Evolutionary conservation across 306 rosid genomes (phyloP), one percentile per base, ranked within the genome.

Genomic region (Quercus cerris): DNA sequence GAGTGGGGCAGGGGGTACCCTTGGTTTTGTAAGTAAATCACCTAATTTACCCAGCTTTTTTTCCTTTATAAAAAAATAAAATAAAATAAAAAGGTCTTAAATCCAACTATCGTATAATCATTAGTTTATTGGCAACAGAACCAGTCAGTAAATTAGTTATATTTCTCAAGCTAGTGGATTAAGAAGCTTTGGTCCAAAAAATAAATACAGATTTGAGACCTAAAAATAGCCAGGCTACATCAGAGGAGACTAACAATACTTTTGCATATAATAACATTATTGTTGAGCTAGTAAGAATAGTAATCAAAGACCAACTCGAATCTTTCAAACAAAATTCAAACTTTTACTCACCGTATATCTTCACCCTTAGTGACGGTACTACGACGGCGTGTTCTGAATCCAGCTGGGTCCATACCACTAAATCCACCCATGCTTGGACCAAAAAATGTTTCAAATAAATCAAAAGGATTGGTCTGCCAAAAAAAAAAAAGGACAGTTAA

Each of bases 361-460:
- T 93, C 94, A 76, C 99, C 99, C 89, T 95, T 95, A 14, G 96
- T 91, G 66, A 91, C 93, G 8, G 99, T 86, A 76, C 93, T 95
- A 66, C 98, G 91, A 27, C 97, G 93, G 28, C 86, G 97, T 71
- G 99, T 82, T 84, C 93, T 89, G 80, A 93, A 95, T 78, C 89
- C 94, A 81, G 93, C 67, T 58, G 85, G 88, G 82, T 93, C 97
- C 98, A 90, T 91, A 61, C 92, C 93, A 73, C 81, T 35, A 80
- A 95, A 95, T 67, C 98, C 98, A 58, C 94, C 92, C 96, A 94
- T 91, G 77, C 80, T 91, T 27, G 94, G 78, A 75, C 99, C 98
- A 81, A 95, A 95, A 83, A 95, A 93, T 58, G 99, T 89, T 94
- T 95, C 99, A 84, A 95, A 95, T 75, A 95, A 87, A 87, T 95